phyloP scores from a whole-genome alignment of 257 asterid species.

The Jacaranda mimosifolia region DNA sequence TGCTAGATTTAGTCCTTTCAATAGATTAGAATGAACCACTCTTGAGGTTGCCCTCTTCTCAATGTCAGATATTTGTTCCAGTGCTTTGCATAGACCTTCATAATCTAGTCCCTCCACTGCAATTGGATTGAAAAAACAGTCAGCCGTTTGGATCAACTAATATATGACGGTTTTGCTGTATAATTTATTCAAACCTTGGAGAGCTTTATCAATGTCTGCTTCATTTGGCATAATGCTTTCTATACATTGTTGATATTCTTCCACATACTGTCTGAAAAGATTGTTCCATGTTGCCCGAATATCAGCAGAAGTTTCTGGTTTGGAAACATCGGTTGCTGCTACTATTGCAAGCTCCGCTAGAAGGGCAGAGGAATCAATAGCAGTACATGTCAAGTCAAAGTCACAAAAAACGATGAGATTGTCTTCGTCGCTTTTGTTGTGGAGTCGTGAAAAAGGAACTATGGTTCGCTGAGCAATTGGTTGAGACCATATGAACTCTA shows the following conservation, averaged over 20 bases:
- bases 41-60: slow-evolving; percentile 65
- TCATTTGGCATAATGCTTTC: slow-evolving; percentile 54
- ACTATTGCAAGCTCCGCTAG: slow-evolving; percentile 72
- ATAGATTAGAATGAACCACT: slow-evolving; percentile 56
- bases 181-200: slow-evolving; percentile 36
- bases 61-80: slow-evolving; percentile 58
- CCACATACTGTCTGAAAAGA: slow-evolving; percentile 60
- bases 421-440: slow-evolving; percentile 36
- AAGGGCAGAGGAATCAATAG: slow-evolving; percentile 73
- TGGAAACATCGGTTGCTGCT: slow-evolving; percentile 47
- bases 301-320: slow-evolving; percentile 36
- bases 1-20: slow-evolving; percentile 57
- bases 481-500: slow-evolving; percentile 67
- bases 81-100: slow-evolving; percentile 62
- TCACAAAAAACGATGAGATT: slow-evolving; percentile 58
- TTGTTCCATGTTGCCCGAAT: slow-evolving; percentile 53
- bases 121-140: slow-evolving; percentile 20
- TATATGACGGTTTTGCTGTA: not conserved
- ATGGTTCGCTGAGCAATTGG: slow-evolving; percentile 50
- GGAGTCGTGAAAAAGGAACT: slow-evolving; percentile 59
- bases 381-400: slow-evolving; percentile 73
- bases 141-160: slow-evolving; percentile 1
- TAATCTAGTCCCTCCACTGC: slow-evolving; percentile 56
- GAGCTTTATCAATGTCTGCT: slow-evolving; percentile 37
- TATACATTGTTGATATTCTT: slow-evolving; percentile 67